phyloP scores from a whole-genome alignment of 2,329 filamentous ascomycete genomes.

The Diaporthe longicolla region DNA sequence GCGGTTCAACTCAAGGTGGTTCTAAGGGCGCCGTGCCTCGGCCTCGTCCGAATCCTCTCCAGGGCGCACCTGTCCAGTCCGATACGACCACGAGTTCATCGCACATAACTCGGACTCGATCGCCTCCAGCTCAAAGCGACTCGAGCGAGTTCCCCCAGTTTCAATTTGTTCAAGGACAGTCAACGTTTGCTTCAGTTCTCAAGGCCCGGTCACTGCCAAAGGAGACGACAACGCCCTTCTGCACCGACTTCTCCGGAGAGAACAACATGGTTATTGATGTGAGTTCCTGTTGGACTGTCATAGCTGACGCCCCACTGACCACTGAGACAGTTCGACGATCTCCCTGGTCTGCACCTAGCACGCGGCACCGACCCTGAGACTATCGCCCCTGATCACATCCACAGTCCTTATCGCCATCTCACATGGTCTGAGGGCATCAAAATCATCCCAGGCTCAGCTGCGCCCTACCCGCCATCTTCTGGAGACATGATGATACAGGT shows the following conservation, averaged over 20 bases:
- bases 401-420: constrained; percentile 49
- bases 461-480: constrained; percentile 49
- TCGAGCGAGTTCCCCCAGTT: constrained; percentile 1
- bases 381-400: constrained; percentile 38
- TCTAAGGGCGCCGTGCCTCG: neutral
- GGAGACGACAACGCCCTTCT: constrained; percentile 22
- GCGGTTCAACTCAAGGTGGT: neutral
- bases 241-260: constrained; percentile 37
- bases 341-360: constrained; percentile 31
- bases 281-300: constrained; percentile 1
- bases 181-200: constrained; percentile 20
- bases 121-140: constrained; percentile 22
- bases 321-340: constrained; percentile 46
- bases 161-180: constrained; percentile 15
- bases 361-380: constrained; percentile 9
- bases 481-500: constrained; percentile 50
- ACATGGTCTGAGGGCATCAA: constrained; percentile 54
- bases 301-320: constrained; percentile 4
- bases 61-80: constrained; percentile 15
- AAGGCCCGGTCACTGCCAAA: constrained; percentile 29
- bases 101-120: constrained; percentile 2
- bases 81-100: neutral
- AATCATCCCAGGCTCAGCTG: constrained; percentile 49
- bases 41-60: constrained; percentile 15
- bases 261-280: constrained; percentile 42